Base-by-base conservation (phyloP, 805 yeast genomes). In the Huiozyma sinensis region DNA sequence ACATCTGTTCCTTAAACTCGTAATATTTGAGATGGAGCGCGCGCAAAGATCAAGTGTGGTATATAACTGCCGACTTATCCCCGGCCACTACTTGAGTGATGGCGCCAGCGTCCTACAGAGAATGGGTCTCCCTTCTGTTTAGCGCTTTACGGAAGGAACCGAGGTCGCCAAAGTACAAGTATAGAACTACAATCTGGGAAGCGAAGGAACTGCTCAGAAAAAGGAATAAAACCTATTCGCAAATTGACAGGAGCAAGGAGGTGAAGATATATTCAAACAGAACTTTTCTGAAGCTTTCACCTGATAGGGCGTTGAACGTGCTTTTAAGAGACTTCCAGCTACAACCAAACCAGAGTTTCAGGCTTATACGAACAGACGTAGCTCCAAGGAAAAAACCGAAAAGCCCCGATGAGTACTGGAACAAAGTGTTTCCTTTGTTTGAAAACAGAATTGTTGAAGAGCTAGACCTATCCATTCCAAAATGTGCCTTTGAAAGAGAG, bases 91-190 rank as follows among this genome's bases (percentile, higher is more conserved):
- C 12, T 38, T 28, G 30, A 9, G 24, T 17, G 24, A 31, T 31
- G 33, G 9, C 33, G 9, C 33, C 33, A 31, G 11, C 33, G 3
- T 31, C 36, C 4, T 32, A 33, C 28, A n/a, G 13, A 13, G 33
- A 34, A 41, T 41, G 44, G 44, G 9, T 36, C 5, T 13, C 39
- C 7, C 7, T 41, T 35, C 24, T 41, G 5, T 36, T 29, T 11
- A n/a, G 13, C 13, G 24, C 33, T 32, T n/a, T 42, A 28, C 27
- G 44, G 32, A 36, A 40, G 28, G 28, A 37, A 6, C 32, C 44
- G 6, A 13, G 5, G 10, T 31, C 39, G 4, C 36, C 30, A 17
- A 42, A 42, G n/a, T 42, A 37, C 27, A 6, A 28, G 7, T 42
- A 36, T 37, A 42, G 36, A 32, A 12, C 12, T 42, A 13, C 24